Base-by-base conservation (phyloP, 2,329 filamentous ascomycete genomes). In the Beauveria sp. region DNA sequence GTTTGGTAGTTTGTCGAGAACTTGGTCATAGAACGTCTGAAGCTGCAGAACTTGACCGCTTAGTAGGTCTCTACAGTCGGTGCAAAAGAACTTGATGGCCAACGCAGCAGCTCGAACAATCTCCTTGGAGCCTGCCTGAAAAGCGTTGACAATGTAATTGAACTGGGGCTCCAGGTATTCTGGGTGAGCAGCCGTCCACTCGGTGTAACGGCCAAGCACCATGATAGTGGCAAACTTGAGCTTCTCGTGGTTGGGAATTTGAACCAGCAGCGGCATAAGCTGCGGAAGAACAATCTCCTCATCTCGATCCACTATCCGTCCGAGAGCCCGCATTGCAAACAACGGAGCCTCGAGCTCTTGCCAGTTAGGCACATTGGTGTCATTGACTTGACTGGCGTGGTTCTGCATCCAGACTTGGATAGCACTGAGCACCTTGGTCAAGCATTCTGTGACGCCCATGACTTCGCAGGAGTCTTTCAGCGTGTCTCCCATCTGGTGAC, bases 181-280 rank as follows among this genome's bases (percentile, higher is more conserved):
- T 0, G 93, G 91, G 70, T 99, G 95, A 53, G 91, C 87, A 5
- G 95, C 87, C 0, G 96, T 99, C 95, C 95, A 99, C 74, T 98
- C 93, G 0, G 96, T 99, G 72, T 99, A 99, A 65, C 95, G 85
- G 43, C 92, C 95, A 24, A 99, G 83, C 3, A 96, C 93, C 92
- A 99, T 97, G 70, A 98, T 96, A 6, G 93, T 93, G 65, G 96
- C 93, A 75, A 99, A 99, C 8, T 93, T 91, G n/a, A 99, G 84
- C 78, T 98, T 99, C 75, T 98, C 91, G 69, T 99, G 95, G 70
- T 90, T 88, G 0, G 95, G 95, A 64, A 99, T 96, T 71, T 96
- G 90, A 12, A 96, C 91, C 65, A 99, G 86, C 62, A 99, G 81
- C 20, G 93, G 93, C 77, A 99, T 96, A 18, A 99, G 86, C 70